Base-by-base conservation (phyloP, 441 rosid genomes). In the Rhodomyrtus psidioides region DNA sequence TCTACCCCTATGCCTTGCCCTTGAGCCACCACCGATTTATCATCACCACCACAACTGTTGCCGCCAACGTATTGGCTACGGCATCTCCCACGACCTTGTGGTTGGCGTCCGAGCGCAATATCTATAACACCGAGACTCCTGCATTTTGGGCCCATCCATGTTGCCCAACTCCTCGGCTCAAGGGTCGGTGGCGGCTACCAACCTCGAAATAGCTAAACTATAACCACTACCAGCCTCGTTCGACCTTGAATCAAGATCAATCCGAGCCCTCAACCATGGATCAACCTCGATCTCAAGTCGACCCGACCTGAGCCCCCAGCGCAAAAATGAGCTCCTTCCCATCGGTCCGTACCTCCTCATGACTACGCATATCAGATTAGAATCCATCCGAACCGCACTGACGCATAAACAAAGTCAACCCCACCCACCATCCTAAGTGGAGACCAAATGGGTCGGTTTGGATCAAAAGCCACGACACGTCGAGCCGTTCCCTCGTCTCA, bases 141-240 rank as follows among this genome's bases (percentile, higher is more conserved):
- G 2, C 24, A 27, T 56, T 56, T 24, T 10, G 14, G 4, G 59
- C 15, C 15, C 28, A 26, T 27, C 10, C 27, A 23, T 5, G 60
- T 57, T 2, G 15, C 60, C 28, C 28, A 2, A 26, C 60, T 57
- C 28, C 14, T 57, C 28, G 0, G 3, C n/a, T 26, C 5, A 6
- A 57, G 60, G 60, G 28, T 57, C 6, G 6, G 15, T 8, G 3
- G 3, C 3, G 7, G 28, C 27, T 2, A 6, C 5, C 60, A 4
- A 12, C 60, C 6, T 12, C 7, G 15, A 57, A 57, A 57, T 2
- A 12, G 8, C 4, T 4, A 2, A 0, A 65, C 2, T 10, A 34
- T 0, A 16, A 46, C 1, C 49, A 2, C n/a, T 10, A 2, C n/a
- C 4, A 4, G n/a, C 15, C 49, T 70, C 4, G 1, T 34, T 39